Percentiles rank a stretch among this genome's conserved stretches.
phyloP scores from a whole-genome alignment of 331 rosid genomes.

The Stylosanthes scabra region DNA sequence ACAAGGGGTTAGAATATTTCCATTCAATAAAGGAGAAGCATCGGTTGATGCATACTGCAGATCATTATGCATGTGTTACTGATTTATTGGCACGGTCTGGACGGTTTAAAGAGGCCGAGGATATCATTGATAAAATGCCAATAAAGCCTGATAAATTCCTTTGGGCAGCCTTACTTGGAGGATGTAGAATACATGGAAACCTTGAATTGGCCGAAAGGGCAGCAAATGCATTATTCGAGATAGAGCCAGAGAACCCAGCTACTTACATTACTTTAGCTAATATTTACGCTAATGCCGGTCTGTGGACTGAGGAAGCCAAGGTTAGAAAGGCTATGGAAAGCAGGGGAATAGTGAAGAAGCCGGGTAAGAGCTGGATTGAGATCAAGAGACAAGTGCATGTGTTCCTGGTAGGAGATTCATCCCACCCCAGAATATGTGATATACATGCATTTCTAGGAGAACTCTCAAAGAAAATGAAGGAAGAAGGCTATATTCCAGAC shows the following conservation, averaged over 20 bases:
- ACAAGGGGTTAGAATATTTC: slow-evolving; percentile 67
- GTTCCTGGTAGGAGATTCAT: slow-evolving; percentile 63
- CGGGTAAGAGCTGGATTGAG: slow-evolving; percentile 82
- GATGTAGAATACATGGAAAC: slow-evolving; percentile 77
- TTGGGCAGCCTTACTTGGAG: slow-evolving; percentile 78
- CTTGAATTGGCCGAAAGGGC: slow-evolving; percentile 63
- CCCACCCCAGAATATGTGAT: slow-evolving; percentile 65
- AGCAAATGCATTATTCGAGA: slow-evolving; percentile 67
- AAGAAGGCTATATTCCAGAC: slow-evolving; percentile 74
- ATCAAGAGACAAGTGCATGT: slow-evolving; percentile 61
- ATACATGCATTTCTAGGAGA: slow-evolving; percentile 59
- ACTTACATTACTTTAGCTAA: slow-evolving; percentile 75
- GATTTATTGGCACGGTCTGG: slow-evolving; percentile 75
- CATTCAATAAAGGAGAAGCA: slow-evolving; percentile 65
- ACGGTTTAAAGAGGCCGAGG: slow-evolving; percentile 61
- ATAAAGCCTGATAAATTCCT: slow-evolving; percentile 69
- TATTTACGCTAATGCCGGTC: slow-evolving; percentile 72
- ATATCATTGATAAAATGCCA: slow-evolving; percentile 59
- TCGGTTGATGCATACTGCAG: slow-evolving; percentile 56
- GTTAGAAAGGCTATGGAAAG: slow-evolving; percentile 65
- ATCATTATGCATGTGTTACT: slow-evolving; percentile 71
- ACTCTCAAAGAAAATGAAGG: slow-evolving; percentile 65
- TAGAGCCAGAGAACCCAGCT: slow-evolving; percentile 81
- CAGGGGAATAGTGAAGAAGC: slow-evolving; percentile 58
- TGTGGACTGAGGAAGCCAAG: slow-evolving; percentile 64